Evolutionary conservation across 2,329 filamentous ascomycete species (phyloP), one percentile per base, ranked within the genome.

Genomic region (Herpomyces periplanetae): DNA sequence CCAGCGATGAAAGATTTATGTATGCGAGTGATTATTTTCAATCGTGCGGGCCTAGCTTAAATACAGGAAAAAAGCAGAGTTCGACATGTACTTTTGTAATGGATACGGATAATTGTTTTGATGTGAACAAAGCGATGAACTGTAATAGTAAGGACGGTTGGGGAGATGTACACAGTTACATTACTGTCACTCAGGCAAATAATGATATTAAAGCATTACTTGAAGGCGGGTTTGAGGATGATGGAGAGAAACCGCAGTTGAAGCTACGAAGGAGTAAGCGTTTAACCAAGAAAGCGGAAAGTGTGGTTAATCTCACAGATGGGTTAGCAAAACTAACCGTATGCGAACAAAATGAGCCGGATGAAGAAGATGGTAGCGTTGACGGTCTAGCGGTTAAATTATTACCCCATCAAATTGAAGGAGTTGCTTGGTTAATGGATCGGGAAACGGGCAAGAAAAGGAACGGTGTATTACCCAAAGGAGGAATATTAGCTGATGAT

Each of bases 401-500:
- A 2, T 48, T 96, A 1, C 75, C 73, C 3, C 80, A 96, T 39
- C 80, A 96, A 38, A 57, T 88, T 7, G 68, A 87, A 21, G 80
- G 80, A 29, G 62, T 91, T 1, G 55, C 61, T 22, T 96, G 80
- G 75, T 87, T 96, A 69, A 61, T 53, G 21, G 65, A 73, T 23
- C 69, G 84, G 30, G 80, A 96, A 39, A 58, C 69, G 5, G 73
- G 75, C 2, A 57, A 65, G 24, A 87, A 80, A 41, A 63, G 61
- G 28, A 66, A 65, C 23, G 53, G 51, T 3, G 46, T 55, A 1
- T 51, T 84, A 5, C 71, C 75, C 12, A 80, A 84, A 29, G 80
- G 80, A 13, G 80, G 80, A 8, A 85, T 96, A 26, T 49, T 96
- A 13, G 80, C 80, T 8, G 80, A 96, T 31, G 80, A 96, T 34